A percentile compares a stretch with the other conserved stretches of the same genome.
Conservation (phyloP, 2,329 filamentous ascomycete species). For the Fusarium cyanostomum region DNA sequence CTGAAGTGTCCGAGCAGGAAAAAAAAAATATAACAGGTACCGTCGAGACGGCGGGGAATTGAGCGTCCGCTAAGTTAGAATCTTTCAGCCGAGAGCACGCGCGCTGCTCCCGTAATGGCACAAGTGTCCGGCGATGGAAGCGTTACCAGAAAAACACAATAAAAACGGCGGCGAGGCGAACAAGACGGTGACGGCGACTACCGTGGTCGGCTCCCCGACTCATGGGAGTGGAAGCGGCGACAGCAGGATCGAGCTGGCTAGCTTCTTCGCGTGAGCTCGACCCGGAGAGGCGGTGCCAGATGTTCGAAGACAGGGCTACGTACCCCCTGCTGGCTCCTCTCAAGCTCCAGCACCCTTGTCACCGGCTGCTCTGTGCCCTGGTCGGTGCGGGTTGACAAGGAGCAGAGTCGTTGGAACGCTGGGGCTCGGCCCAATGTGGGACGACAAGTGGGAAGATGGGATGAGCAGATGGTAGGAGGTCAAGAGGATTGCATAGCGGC, state of each 20-base stretch:
- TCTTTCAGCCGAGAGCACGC: slow-evolving; percentile 9
- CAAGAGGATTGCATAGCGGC: slow-evolving; percentile 4
- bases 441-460: slow-evolving; percentile 18
- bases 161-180: slow-evolving; percentile 1
- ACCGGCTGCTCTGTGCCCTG: slow-evolving; percentile 14
- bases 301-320: slow-evolving; percentile 31
- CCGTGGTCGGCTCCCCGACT: slow-evolving; percentile 10
- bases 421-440: slow-evolving; percentile 17
- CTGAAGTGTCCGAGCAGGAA: slow-evolving; percentile 14
- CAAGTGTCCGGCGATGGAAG: not conserved
- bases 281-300: slow-evolving; percentile 38
- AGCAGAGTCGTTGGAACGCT: slow-evolving; percentile 12
- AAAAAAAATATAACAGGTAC: not conserved
- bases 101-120: slow-evolving; percentile 10
- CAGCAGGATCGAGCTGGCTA: slow-evolving; percentile 22
- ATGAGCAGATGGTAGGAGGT: slow-evolving; percentile 16
- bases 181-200: slow-evolving; percentile 1
- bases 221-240: slow-evolving; percentile 9
- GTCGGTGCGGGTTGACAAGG: slow-evolving; percentile 19
- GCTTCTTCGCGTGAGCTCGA: slow-evolving; percentile 10
- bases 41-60: not conserved
- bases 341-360: slow-evolving; percentile 21
- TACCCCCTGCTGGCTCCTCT: slow-evolving; percentile 32
- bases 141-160: slow-evolving; percentile 8
- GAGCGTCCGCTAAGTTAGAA: not conserved